These are phyloP conservation scores for Syzygium syzygioides DNA, from an alignment of 441 rosid genomes.

Conservation along the genomic window DNA sequence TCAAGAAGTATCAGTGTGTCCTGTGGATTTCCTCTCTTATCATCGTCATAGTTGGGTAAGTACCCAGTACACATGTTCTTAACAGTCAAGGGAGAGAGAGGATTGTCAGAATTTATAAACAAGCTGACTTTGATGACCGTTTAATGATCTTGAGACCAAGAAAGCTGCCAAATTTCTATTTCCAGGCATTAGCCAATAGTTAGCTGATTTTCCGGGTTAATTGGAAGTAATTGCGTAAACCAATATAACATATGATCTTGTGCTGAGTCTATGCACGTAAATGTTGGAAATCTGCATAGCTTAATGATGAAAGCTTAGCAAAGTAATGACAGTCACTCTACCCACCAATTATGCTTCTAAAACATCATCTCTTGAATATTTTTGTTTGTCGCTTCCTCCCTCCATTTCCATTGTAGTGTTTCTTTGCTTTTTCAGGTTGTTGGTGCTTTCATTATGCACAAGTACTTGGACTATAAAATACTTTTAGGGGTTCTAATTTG, in stretches of 20 bases:
- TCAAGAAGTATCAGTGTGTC: constrained; percentile 55
- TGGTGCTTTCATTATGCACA: neutral
- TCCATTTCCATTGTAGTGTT: neutral
- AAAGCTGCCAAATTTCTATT: neutral
- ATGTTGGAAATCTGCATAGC: neutral
- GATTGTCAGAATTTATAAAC: neutral
- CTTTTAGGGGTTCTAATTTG: neutral
- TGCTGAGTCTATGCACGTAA: neutral
- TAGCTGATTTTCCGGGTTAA: neutral
- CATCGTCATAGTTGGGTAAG: constrained; percentile 60
- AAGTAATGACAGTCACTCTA: neutral
- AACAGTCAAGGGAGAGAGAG: neutral
- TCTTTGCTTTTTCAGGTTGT: neutral
- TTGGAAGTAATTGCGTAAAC: neutral
- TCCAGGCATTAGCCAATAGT: neutral
- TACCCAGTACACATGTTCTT: neutral
- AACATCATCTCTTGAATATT: neutral
- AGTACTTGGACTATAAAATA: neutral
- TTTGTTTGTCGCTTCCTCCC: neutral
- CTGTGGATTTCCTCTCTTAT: constrained; percentile 65
- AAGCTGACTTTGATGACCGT: neutral
- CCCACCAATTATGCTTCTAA: neutral
- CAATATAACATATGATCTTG: neutral
- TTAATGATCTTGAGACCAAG: neutral
- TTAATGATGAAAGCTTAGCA: neutral